Base-by-base conservation (phyloP, 257 asterid genomes). In the Primulina tabacum region DNA sequence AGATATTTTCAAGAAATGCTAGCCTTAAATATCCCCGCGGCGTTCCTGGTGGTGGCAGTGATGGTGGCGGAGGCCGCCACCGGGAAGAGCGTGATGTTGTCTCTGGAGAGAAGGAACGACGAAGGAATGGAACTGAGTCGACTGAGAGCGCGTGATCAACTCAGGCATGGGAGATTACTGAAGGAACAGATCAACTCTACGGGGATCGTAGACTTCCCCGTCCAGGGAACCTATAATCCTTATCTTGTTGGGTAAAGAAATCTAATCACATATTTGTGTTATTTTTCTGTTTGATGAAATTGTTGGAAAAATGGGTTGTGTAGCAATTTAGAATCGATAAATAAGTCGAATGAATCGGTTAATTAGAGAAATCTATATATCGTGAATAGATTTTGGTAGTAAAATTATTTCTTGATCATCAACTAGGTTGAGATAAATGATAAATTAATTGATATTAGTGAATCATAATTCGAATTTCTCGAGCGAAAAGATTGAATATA, bases 221-320 rank as follows among this genome's bases (percentile, higher is more conserved):
- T 91, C 65, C 75, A 84, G 69, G 99, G 99, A 72, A 87, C 96
- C 69, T 94, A 78, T 32, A 92, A 94, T 83, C 99, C 99, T 69
- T 87, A 79, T 79, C 84, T 83, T 74, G 96, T 91, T 67, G 99
- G 99, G 97, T 93, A 90, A 40, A 50, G n/a, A 4, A 76, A 21
- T 67, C 4, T 69, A 8, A 26, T 56, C 60, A 8, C 59, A 32
- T 12, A 4, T 17, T 30, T 62, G 1, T 34, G 55, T 20, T 21
- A 21, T 8, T 16, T 58, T 3, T 56, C 14, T 32, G 4, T 32
- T 32, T 32, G 34, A 7, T 32, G 6, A 32, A 32, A 32, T 4
- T 3, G 5, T 32, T 32, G 34, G 34, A 32, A 32, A 32, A 32
- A 3, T 32, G 6, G 34, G 7, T 32, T 32, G 6, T 32, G 6